Conservation (phyloP, 305 asterid species). For the Caryopteris hybrid region DNA sequence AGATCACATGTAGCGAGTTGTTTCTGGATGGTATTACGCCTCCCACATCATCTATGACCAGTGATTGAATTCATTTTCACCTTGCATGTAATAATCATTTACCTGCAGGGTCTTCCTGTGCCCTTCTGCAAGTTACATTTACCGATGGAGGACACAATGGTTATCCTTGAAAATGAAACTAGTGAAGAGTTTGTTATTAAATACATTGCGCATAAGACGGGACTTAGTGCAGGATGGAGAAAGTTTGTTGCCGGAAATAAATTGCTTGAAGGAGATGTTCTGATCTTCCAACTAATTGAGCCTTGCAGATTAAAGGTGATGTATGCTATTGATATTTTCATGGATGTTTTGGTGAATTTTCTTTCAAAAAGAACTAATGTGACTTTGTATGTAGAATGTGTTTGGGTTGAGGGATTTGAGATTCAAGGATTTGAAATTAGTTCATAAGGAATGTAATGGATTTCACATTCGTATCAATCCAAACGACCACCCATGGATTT, state of each 20-base stretch:
- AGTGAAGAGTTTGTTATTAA: conserved; percentile 68
- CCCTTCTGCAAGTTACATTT: conserved; percentile 76
- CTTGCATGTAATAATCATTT: neutral
- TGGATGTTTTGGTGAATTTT: neutral
- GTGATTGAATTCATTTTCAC: neutral
- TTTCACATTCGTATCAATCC: no score
- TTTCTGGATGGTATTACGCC: conserved; percentile 91
- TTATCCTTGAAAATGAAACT: conserved; percentile 59
- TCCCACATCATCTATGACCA: neutral
- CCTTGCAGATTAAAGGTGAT: conserved; percentile 79
- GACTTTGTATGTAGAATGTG: no score
- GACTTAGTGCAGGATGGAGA: conserved; percentile 98
- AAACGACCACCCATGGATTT: no score
- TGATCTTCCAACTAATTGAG: conserved; percentile 59
- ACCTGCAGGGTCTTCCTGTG: conserved; percentile 78
- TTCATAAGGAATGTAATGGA: no score
- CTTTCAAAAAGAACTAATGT: no score
- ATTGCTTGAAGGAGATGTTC: conserved; percentile 85
- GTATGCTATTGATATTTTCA: no score
- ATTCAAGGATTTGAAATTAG: neutral
- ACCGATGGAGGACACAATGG: conserved; percentile 55
- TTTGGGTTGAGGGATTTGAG: no score
- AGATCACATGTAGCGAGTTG: conserved; percentile 93
- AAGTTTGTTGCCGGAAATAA: conserved; percentile 78
- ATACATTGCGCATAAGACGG: conserved; percentile 82